Evolutionary conservation across 140 eudicot species (phyloP).

Genomic region (Flaveria floridana): DNA sequence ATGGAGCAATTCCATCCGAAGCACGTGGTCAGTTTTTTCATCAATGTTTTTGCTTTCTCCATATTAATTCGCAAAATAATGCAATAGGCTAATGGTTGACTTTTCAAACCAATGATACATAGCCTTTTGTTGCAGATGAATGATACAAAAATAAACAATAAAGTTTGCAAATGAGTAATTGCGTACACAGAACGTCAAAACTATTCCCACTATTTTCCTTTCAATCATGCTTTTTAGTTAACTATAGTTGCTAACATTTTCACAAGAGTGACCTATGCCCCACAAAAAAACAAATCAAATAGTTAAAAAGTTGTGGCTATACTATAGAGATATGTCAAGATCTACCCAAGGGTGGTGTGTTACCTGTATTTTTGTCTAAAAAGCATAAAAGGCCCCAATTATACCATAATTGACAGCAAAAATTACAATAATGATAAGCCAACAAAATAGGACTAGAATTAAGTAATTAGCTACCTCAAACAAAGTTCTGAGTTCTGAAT

Average conservation of each 20-base stretch:
- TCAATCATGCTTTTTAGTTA: not conserved
- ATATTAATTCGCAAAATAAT: not conserved
- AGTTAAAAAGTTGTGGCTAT: not conserved
- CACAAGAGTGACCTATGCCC: not conserved
- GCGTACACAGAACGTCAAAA: not conserved
- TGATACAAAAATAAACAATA: not conserved
- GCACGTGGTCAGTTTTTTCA: not conserved
- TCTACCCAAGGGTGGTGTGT: slow-evolving; percentile 6
- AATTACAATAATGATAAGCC: not conserved
- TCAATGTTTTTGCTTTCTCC: not conserved
- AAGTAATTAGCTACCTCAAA: slow-evolving; percentile 56
- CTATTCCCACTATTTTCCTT: not conserved
- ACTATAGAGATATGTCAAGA: slow-evolving; percentile 3
- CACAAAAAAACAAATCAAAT: not conserved
- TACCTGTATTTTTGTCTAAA: slow-evolving; percentile 13
- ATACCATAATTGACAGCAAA: not conserved
- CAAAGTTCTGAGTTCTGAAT: slow-evolving; percentile 65
- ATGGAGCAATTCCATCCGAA: not conserved
- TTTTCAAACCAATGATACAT: not conserved
- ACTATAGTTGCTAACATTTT: not conserved
- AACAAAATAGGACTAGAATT: slow-evolving; percentile 13
- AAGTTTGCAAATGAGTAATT: not conserved
- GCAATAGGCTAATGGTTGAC: not conserved
- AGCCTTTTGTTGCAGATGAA: not conserved
- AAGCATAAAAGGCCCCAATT: not conserved